These are phyloP conservation scores for Wolfiporia cocos DNA, from an alignment of 1,284 basidiomycete species.

Conservation along the genomic window DNA sequence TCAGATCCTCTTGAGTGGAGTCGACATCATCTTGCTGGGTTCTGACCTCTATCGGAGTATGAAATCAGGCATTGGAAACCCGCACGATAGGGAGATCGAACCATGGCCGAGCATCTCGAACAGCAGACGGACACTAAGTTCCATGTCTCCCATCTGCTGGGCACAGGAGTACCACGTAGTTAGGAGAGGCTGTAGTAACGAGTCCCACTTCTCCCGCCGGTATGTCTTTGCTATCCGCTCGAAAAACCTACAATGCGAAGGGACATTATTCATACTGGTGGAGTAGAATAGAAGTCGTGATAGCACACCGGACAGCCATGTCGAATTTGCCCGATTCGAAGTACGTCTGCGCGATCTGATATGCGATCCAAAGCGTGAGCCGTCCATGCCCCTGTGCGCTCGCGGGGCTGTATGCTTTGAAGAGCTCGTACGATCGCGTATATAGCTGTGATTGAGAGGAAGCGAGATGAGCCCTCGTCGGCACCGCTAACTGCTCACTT, in stretches of 20 bases:
- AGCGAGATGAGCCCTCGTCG: too few species aligned
- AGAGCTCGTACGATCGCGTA: slow-evolving; percentile 85
- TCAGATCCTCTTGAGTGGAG: slow-evolving; percentile 56
- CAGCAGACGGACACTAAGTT: slow-evolving; percentile 64
- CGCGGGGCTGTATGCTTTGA: slow-evolving; percentile 65
- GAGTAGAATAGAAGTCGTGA: neutral
- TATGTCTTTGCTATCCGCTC: slow-evolving; percentile 84
- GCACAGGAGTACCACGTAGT: slow-evolving; percentile 78
- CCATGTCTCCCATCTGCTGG: slow-evolving; percentile 68
- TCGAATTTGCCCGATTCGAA: slow-evolving; percentile 72
- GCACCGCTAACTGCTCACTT: too few species aligned
- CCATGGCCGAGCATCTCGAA: slow-evolving; percentile 80
- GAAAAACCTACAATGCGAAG: slow-evolving; percentile 58
- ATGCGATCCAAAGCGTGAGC: slow-evolving; percentile 80
- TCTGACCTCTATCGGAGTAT: slow-evolving; percentile 13
- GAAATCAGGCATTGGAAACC: neutral
- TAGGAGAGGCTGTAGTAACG: slow-evolving; percentile 67
- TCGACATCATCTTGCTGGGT: slow-evolving; percentile 39
- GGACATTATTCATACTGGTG: neutral
- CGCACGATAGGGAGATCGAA: slow-evolving; percentile 23
- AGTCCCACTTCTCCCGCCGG: slow-evolving; percentile 72
- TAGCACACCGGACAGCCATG: slow-evolving; percentile 69
- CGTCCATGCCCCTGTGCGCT: slow-evolving; percentile 51
- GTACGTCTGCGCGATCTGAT: slow-evolving; percentile 82
- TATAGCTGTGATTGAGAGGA: slow-evolving; percentile 54